These are phyloP conservation scores for Trichoderma atrobrunneum DNA, from an alignment of 2,329 filamentous ascomycete species.

Conservation along the genomic window DNA sequence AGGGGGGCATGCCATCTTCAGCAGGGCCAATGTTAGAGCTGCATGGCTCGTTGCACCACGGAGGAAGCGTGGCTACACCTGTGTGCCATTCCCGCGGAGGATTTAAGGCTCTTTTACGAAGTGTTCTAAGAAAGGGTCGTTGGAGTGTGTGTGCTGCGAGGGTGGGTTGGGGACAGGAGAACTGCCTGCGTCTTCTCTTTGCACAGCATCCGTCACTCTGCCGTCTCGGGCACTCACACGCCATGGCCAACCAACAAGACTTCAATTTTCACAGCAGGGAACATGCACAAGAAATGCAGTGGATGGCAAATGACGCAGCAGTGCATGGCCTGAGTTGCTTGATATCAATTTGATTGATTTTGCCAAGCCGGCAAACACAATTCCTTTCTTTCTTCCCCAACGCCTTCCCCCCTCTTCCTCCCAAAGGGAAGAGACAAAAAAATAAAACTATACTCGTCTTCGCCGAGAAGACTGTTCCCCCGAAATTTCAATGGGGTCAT, in stretches of 20 bases:
- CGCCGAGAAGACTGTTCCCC: background rate
- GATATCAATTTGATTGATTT: background rate
- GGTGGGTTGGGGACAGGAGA: background rate
- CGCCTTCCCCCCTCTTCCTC: background rate
- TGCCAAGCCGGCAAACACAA: background rate
- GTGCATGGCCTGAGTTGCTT: background rate
- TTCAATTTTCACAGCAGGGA: background rate
- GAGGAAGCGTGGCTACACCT: conserved; percentile 6
- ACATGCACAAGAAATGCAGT: background rate
- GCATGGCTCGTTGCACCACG: background rate
- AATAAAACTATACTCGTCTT: background rate
- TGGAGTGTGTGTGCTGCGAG: background rate
- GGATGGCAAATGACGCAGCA: background rate
- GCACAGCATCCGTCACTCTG: background rate
- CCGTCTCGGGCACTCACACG: background rate
- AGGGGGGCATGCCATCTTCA: background rate
- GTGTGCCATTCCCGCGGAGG: conserved; percentile 16
- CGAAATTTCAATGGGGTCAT: background rate
- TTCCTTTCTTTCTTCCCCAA: background rate
- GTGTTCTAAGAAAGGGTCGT: background rate
- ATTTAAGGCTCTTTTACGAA: background rate
- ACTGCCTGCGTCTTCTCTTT: background rate
- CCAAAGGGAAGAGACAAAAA: background rate
- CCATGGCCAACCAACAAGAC: background rate
- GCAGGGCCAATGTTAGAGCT: background rate